phyloP scores from a whole-genome alignment of 2,329 filamentous ascomycete species.

The Botryotinia convoluta region DNA sequence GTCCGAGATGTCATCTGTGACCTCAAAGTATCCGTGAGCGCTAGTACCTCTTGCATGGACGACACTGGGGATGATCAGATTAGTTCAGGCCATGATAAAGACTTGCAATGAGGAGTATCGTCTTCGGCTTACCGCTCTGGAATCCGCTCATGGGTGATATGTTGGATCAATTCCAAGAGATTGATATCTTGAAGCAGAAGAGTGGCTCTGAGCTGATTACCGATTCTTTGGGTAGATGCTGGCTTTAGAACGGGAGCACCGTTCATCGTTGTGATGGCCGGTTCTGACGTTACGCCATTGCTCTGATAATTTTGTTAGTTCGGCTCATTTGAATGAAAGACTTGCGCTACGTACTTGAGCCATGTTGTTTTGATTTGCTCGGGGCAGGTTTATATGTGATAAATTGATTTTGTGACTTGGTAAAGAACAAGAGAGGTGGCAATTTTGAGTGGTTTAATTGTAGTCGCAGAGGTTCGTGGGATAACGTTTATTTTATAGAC shows the following conservation, averaged over 20 bases:
- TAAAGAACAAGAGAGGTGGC: fast-evolving
- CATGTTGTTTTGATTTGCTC: background rate
- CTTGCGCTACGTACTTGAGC: background rate
- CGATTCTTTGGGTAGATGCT: conserved; percentile 13
- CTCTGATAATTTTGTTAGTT: background rate
- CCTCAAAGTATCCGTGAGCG: background rate
- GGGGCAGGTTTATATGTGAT: background rate
- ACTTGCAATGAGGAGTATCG: background rate
- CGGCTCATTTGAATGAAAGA: no score
- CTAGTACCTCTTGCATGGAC: background rate
- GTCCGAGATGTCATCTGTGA: background rate
- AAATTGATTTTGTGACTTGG: background rate
- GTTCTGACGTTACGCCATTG: background rate
- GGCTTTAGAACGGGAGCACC: conserved; percentile 4
- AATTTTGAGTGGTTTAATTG: background rate
- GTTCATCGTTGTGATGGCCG: conserved; percentile 3
- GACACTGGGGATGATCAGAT: background rate
- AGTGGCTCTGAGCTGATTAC: background rate
- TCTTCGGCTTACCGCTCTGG: background rate
- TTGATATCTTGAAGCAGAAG: conserved; percentile 17
- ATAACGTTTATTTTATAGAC: background rate
- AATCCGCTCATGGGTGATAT: conserved; percentile 6
- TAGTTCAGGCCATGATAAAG: background rate
- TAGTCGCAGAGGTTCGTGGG: background rate
- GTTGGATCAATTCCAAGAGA: conserved; percentile 6